phyloP scores from a whole-genome alignment of 2,329 filamentous ascomycete genomes.

The Aaosphaeria pasadenensis region DNA sequence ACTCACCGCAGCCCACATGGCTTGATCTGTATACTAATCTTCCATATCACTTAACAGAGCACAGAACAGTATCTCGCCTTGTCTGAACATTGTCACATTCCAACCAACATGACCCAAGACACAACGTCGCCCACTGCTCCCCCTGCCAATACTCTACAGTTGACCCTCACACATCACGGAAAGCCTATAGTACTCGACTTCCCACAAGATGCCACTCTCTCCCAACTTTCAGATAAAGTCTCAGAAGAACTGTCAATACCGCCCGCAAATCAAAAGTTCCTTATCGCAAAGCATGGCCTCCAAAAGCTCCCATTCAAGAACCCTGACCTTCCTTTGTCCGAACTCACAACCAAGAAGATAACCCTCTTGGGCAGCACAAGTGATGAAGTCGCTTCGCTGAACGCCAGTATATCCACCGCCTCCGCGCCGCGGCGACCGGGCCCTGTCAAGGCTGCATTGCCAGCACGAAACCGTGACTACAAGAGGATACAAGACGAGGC shows the following conservation, averaged over 20 bases:
- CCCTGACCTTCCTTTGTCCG: conserved; percentile 48
- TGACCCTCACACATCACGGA: conserved; percentile 57
- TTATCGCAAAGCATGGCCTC: conserved; percentile 62
- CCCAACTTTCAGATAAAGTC: conserved; percentile 60
- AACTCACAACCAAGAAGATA: conserved; percentile 58
- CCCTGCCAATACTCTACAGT: conserved; percentile 15
- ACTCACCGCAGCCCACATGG: neutral
- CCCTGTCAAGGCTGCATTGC: conserved; percentile 40
- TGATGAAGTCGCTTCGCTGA: conserved; percentile 57
- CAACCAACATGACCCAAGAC: neutral
- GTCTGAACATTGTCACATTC: neutral
- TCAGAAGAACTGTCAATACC: conserved; percentile 58
- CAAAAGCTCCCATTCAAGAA: conserved; percentile 64
- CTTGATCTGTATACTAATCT: too few species aligned
- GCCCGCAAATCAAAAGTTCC: conserved; percentile 63
- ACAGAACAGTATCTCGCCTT: neutral
- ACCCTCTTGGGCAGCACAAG: conserved; percentile 63
- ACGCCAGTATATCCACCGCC: conserved; percentile 38
- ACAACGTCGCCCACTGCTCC: neutral
- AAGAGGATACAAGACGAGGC: conserved; percentile 55
- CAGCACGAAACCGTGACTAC: conserved; percentile 42
- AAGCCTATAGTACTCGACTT: conserved; percentile 49
- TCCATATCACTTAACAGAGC: neutral
- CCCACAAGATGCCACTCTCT: conserved; percentile 50
- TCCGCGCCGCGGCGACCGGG: conserved; percentile 37